Evolutionary conservation across 169 alveolate genomes (phyloP).

Genomic region (Plasmodium cynomolgi): DNA sequence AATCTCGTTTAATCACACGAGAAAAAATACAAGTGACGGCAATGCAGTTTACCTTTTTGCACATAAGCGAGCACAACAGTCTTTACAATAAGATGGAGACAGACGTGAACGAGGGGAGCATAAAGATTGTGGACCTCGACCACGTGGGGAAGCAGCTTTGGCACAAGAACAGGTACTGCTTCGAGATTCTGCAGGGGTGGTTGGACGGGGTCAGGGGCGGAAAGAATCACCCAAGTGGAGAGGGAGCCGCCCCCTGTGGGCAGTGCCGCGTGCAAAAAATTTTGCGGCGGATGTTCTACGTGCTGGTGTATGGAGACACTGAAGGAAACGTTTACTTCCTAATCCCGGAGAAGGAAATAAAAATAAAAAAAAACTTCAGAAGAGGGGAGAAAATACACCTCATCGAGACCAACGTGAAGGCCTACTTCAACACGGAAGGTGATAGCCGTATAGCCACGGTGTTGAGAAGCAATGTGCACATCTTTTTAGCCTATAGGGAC

Average conservation of each 20-base stretch:
- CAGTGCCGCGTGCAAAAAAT: background rate
- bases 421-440: conserved; percentile 27
- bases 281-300: conserved; percentile 29
- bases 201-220: background rate
- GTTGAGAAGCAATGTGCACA: conserved; percentile 8
- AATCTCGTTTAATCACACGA: conserved; percentile 9
- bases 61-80: conserved; percentile 57
- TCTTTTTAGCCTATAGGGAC: conserved; percentile 41
- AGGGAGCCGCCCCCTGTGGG: background rate
- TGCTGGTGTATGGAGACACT: conserved; percentile 57
- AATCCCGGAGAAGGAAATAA: conserved; percentile 45
- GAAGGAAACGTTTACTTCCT: conserved; percentile 49
- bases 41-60: conserved; percentile 24
- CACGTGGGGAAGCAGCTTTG: conserved; percentile 6
- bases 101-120: conserved; percentile 24
- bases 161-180: conserved; percentile 25
- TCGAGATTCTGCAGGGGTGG: conserved; percentile 28
- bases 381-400: conserved; percentile 9
- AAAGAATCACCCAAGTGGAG: background rate
- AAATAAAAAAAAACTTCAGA: conserved; percentile 56
- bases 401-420: conserved; percentile 68
- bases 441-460: background rate
- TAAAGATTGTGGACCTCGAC: conserved; percentile 29
- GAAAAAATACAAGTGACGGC: conserved; percentile 27
- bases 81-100: conserved; percentile 33